Base-by-base conservation (phyloP, 2,329 filamentous ascomycete species). In the Gnomoniopsis sp. region DNA sequence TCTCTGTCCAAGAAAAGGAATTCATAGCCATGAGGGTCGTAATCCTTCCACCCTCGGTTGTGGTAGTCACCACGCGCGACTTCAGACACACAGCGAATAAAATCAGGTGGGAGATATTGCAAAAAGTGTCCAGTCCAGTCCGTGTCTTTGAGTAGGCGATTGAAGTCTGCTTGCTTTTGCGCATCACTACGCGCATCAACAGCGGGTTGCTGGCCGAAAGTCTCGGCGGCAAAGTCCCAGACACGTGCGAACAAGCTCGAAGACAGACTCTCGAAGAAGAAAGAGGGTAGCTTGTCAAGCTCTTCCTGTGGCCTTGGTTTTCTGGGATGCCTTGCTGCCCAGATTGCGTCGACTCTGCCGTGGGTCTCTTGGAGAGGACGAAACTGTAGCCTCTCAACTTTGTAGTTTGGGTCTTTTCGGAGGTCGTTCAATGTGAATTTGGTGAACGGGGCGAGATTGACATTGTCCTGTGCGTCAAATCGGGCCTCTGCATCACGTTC, bases 211-310 rank as follows among this genome's bases (percentile, higher is more conserved):
- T 52, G 44, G 23, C 60, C 60, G 8, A 62, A 59, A 19, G 60
- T 57, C 2, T 49, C 49, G 23, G 53, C 43, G n/a, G 57, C 48
- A 34, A 59, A 62, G 3, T 62, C 57, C 60, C 57, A 62, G 4
- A 62, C 34, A 4, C 60, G 53, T 10, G 53, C 53, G 36, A 59
- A 57, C 14, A 62, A 38, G 33, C 55, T 55, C 17, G 51, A 55
- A 2, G 53, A 26, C 57, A 62, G 46, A 36, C 43, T 48, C n/a
- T 62, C 60, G 41, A 62, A 62, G 57, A 57, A 62, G 19, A 59
- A 49, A 15, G 49, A 41, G 3, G 60, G 60, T 6, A 62, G 51
- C 38, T 34, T 57, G 33, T 57, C 60, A 17, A 52, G 22, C 3
- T 62, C 60, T 17, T 23, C 30, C 14, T 53, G 26, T 7, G 17